phyloP scores from a whole-genome alignment of 2,329 filamentous ascomycete genomes.

The Botryotinia narcissicola region DNA sequence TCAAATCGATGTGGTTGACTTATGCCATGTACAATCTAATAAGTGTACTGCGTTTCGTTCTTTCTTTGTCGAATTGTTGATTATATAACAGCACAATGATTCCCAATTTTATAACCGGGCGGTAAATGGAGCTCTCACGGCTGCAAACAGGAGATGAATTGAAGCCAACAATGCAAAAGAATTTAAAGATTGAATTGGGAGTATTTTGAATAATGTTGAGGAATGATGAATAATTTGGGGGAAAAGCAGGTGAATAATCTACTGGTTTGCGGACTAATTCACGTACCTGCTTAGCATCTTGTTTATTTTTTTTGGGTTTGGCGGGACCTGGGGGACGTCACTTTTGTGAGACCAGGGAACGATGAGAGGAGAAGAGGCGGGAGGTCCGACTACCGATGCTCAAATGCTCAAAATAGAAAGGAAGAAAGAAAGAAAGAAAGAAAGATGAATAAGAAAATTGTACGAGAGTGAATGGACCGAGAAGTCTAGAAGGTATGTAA shows the following conservation, averaged over 20 bases:
- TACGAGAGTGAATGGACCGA: background rate
- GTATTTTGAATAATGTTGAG: background rate
- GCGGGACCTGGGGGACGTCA: constrained; percentile 10
- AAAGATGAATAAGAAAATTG: background rate
- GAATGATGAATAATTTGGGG: constrained; percentile 17
- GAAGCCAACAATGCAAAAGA: constrained; percentile 2
- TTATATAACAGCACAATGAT: background rate
- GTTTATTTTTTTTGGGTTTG: background rate
- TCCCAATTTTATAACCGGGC: background rate
- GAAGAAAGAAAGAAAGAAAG: too few relatives aligned
- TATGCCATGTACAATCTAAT: constrained; percentile 22
- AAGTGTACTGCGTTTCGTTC: background rate
- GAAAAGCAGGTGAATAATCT: background rate
- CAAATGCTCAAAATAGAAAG: background rate
- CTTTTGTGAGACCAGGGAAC: constrained; percentile 7
- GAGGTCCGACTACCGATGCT: constrained; percentile 9
- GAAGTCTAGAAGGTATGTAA: background rate
- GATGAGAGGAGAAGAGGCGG: background rate
- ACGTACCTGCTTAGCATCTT: background rate
- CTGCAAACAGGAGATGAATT: constrained; percentile 6
- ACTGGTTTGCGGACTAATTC: background rate
- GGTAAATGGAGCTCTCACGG: background rate
- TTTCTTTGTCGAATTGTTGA: constrained; percentile 4
- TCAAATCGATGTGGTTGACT: constrained; percentile 17
- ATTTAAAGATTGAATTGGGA: constrained; percentile 1